phyloP scores from a whole-genome alignment of 2,329 filamentous ascomycete species.

The Arthrobotrys megalospora region DNA sequence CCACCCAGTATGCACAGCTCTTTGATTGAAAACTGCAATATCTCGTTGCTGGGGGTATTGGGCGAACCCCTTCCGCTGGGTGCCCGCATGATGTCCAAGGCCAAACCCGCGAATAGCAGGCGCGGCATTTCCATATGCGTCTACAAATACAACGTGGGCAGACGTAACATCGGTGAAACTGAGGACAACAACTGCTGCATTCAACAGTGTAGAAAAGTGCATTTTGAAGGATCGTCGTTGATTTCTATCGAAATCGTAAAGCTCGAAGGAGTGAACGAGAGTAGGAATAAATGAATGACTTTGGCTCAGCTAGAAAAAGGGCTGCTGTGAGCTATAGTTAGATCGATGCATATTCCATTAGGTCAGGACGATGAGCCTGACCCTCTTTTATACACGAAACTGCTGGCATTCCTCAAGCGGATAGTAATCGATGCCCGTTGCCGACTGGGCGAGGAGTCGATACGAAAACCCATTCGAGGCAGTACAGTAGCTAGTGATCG shows the following conservation, averaged over 20 bases:
- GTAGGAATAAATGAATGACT: neutral
- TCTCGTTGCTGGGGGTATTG: slow-evolving; percentile 4
- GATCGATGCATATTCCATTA: neutral
- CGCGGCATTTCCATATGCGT: neutral
- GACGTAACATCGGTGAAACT: neutral
- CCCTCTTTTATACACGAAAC: neutral
- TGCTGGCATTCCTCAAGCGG: too few species aligned
- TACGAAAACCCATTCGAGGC: too few species aligned
- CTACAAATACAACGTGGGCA: slow-evolving; percentile 11
- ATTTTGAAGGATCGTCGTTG: slow-evolving; percentile 2
- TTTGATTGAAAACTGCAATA: slow-evolving; percentile 14
- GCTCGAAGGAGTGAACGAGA: neutral
- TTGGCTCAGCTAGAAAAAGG: neutral
- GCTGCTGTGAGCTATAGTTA: neutral
- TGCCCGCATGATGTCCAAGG: neutral
- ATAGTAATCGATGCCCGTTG: too few species aligned
- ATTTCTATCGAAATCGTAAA: neutral
- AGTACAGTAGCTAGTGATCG: too few species aligned
- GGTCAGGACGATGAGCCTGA: neutral
- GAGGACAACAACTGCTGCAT: neutral
- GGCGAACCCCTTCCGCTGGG: neutral
- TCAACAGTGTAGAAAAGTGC: slow-evolving; percentile 16
- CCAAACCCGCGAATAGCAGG: slow-evolving; percentile 3
- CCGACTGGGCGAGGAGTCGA: too few species aligned
- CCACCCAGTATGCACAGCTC: slow-evolving; percentile 2